Conservation (phyloP, 192 early-diverging fungal species). For the Coemansia sp. region DNA sequence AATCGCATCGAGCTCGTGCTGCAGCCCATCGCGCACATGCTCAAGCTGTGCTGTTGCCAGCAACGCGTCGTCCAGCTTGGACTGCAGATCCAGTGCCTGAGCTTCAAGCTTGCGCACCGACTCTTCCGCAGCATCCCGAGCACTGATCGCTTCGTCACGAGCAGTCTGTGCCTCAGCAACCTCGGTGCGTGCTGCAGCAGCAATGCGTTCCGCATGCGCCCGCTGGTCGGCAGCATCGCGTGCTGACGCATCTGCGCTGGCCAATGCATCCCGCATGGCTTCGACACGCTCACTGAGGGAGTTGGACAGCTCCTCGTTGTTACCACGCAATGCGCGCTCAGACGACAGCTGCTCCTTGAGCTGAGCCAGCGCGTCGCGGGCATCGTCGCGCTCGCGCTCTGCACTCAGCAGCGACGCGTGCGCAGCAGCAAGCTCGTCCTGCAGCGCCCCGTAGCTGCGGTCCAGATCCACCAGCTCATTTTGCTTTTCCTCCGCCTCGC, state of each 20-base stretch:
- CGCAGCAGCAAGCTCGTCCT: slow-evolving; percentile 44
- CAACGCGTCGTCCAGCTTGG: slow-evolving; percentile 72
- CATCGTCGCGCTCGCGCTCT: slow-evolving; percentile 49
- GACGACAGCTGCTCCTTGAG: slow-evolving; percentile 32
- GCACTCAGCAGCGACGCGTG: slow-evolving; percentile 30
- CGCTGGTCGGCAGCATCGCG: slow-evolving; percentile 62
- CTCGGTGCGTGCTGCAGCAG: slow-evolving; percentile 61
- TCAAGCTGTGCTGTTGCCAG: slow-evolving; percentile 68
- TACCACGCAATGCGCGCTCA: slow-evolving; percentile 40
- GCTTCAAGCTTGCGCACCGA: slow-evolving; percentile 62
- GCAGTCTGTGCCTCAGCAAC: slow-evolving; percentile 68
- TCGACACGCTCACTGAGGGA: slow-evolving; percentile 36
- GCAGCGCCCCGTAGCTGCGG: slow-evolving; percentile 50
- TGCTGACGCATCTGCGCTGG: slow-evolving; percentile 60
- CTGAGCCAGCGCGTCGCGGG: slow-evolving; percentile 26
- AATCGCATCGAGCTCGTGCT: slow-evolving; percentile 70
- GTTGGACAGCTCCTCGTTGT: slow-evolving; percentile 47
- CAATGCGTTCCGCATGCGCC: slow-evolving; percentile 75
- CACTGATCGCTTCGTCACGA: slow-evolving; percentile 61
- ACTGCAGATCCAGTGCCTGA: slow-evolving; percentile 69
- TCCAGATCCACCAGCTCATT: slow-evolving; percentile 58
- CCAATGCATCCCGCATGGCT: slow-evolving; percentile 50
- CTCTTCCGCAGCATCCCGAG: slow-evolving; percentile 66
- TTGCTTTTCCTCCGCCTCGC: slow-evolving; percentile 78
- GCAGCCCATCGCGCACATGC: slow-evolving; percentile 68